Conservation (phyloP, 106 monocot species). For the Allium sativum region DNA sequence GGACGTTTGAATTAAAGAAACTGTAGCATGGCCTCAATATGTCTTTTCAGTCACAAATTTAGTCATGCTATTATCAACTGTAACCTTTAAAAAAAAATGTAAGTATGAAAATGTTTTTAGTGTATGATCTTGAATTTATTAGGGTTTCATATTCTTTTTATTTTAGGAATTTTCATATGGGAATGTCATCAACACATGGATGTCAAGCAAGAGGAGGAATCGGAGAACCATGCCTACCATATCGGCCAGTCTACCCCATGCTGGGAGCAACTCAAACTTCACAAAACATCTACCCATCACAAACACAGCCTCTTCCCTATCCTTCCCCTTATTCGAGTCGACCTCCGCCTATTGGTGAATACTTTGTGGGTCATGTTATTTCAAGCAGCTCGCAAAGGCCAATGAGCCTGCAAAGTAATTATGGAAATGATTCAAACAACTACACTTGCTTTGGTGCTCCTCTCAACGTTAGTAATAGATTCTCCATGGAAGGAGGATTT, state of each 20-base stretch:
- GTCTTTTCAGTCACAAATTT: too few species aligned
- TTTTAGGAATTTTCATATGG: constrained; percentile 2
- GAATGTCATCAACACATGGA: constrained; percentile 10
- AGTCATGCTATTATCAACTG: too few species aligned
- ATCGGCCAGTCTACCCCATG: constrained; percentile 56
- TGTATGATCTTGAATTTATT: too few species aligned
- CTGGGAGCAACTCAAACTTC: background rate
- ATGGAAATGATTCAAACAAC: constrained; percentile 10
- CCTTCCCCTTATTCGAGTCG: constrained; percentile 26
- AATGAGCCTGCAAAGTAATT: constrained; percentile 7
- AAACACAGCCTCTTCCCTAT: constrained; percentile 16
- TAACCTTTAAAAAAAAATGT: too few species aligned
- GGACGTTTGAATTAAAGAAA: too few species aligned
- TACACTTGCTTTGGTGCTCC: constrained; percentile 37
- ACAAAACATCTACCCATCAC: constrained; percentile 8
- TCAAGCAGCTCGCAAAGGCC: constrained; percentile 19
- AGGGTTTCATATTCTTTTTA: background rate
- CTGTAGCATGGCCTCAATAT: too few species aligned
- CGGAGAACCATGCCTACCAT: constrained; percentile 42
- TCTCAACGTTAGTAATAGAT: constrained; percentile 2
- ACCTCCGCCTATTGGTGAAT: constrained; percentile 35
- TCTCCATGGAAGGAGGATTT: constrained; percentile 7
- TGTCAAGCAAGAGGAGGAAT: constrained; percentile 25
- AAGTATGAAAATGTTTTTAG: too few species aligned
- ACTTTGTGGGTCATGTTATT: constrained; percentile 66